Base-by-base conservation (phyloP, 1,284 basidiomycete species). In the Mycena citricolor region DNA sequence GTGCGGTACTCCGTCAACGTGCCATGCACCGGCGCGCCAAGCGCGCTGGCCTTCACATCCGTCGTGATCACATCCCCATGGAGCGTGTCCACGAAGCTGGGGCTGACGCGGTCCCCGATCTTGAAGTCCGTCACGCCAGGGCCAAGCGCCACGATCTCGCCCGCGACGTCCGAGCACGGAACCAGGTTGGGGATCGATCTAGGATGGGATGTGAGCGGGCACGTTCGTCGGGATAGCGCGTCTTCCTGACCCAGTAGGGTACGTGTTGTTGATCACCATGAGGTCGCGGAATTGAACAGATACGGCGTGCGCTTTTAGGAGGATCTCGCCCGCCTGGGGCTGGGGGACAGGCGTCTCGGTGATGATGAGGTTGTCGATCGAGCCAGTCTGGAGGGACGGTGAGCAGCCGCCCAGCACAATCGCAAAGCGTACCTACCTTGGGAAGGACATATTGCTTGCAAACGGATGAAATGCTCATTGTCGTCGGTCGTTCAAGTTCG, bases 91-190 rank as follows among this genome's bases (percentile, higher is more conserved):
- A 73, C 43, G 42, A 74, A 69, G 14, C 66, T 65, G 4, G 64
- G 62, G 40, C 66, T 71, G 42, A 83, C 77, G 19, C 77, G 71
- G 56, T 83, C 79, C 14, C 80, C 79, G 7, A 61, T 50, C 48
- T 70, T 69, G 69, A 69, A 81, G 14, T 60, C 59, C 24, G 59
- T 69, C 20, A 79, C 77, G 8, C 68, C 69, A 26, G 63, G 59
- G 6, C 81, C 81, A 16, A 81, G 57, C 4, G 69, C 67, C 26
- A 79, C 61, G 38, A 84, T 65, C 55, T 81, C 76, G 13, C 82
- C 81, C n/a, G 82, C 79, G 47, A 73, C 70, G 54, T 84, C 82
- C 3, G 80, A 82, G 55, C 70, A 65, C 1, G 80, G 79, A n/a
- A 81, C 66, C 4, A 73, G 50, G 24, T 73, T 57, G 5, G 57